These are phyloP conservation scores for Rhododendron ovatum DNA, from an alignment of 148 eudicot species.

Conservation along the genomic window DNA sequence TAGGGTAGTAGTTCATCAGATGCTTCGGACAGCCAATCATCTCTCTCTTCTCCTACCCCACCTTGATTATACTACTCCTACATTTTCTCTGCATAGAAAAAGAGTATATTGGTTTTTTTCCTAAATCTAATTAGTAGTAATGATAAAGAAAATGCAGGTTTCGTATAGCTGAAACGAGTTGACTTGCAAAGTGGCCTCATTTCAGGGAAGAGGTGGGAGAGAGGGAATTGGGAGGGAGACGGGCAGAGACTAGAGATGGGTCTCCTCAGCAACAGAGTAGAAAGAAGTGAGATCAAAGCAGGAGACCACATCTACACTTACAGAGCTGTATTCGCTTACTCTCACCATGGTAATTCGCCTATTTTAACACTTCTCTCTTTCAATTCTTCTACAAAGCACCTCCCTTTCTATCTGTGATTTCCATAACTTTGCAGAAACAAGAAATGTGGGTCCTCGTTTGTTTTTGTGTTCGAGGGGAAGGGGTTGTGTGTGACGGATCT, in stretches of 20 bases:
- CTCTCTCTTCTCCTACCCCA: conserved; percentile 10
- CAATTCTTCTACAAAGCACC: not conserved
- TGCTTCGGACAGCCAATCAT: conserved; percentile 20
- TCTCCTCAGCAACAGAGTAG: conserved; percentile 65
- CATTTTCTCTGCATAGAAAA: not conserved
- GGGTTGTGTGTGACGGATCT: not conserved
- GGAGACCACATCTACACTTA: conserved; percentile 97
- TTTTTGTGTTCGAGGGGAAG: not conserved
- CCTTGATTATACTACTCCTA: not conserved
- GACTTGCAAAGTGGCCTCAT: not conserved
- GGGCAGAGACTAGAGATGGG: conserved; percentile 55
- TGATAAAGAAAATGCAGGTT: not conserved
- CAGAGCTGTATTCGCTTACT: conserved; percentile 90
- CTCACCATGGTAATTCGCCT: conserved; percentile 71
- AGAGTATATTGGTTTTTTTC: not conserved
- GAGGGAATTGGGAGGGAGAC: not conserved
- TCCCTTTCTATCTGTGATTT: not conserved
- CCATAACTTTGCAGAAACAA: not conserved
- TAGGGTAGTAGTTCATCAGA: conserved; percentile 22
- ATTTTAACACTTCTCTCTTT: not conserved
- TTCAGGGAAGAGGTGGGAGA: not conserved
- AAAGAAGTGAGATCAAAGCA: conserved; percentile 63
- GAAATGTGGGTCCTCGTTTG: conserved; percentile 13
- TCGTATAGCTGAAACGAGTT: not conserved
- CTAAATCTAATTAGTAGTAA: not conserved